Conservation (phyloP, 176 grass and related monocot species). For the Aegilops sharonensis region DNA sequence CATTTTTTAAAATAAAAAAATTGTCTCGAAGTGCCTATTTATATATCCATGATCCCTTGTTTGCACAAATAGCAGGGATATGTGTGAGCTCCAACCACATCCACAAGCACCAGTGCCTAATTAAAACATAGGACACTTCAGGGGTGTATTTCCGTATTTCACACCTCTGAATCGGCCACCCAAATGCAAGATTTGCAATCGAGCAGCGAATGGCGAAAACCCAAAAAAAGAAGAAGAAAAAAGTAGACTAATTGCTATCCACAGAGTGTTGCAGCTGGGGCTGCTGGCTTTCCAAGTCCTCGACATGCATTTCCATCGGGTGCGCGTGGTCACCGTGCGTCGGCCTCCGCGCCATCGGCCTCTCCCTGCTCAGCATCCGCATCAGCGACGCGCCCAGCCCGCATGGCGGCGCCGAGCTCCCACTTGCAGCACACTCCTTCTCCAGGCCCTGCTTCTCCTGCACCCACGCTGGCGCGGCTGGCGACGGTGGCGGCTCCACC, state of each 20-base stretch:
- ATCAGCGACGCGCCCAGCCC: slow-evolving; percentile 42
- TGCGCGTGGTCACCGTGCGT: slow-evolving; percentile 4
- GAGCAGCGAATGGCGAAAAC: slow-evolving; percentile 2
- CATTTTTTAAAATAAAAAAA: no score
- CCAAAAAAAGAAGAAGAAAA: neutral
- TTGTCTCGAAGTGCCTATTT: no score
- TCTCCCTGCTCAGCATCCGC: slow-evolving; percentile 58
- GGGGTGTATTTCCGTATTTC: neutral
- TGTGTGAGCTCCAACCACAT: neutral
- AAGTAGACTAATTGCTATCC: slow-evolving; percentile 12
- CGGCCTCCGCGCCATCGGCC: slow-evolving; percentile 24
- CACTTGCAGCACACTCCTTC: slow-evolving; percentile 35
- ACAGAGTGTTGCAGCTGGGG: slow-evolving; percentile 8
- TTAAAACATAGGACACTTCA: slow-evolving; percentile 5
- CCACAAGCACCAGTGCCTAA: neutral
- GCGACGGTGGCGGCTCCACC: slow-evolving; percentile 36
- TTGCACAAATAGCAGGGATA: neutral
- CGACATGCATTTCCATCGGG: slow-evolving; percentile 17
- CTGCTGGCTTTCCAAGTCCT: slow-evolving; percentile 48
- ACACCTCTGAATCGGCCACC: slow-evolving; percentile 1
- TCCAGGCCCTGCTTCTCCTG: slow-evolving; percentile 14
- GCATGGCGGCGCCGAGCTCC: slow-evolving; percentile 27
- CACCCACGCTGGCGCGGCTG: neutral
- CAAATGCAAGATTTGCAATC: slow-evolving; percentile 15
- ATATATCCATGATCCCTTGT: neutral